Evolutionary conservation across 495 filamentous ascomycete genomes (phyloP), one percentile per base, ranked within the genome.

Genomic region (Tuber indicum): DNA sequence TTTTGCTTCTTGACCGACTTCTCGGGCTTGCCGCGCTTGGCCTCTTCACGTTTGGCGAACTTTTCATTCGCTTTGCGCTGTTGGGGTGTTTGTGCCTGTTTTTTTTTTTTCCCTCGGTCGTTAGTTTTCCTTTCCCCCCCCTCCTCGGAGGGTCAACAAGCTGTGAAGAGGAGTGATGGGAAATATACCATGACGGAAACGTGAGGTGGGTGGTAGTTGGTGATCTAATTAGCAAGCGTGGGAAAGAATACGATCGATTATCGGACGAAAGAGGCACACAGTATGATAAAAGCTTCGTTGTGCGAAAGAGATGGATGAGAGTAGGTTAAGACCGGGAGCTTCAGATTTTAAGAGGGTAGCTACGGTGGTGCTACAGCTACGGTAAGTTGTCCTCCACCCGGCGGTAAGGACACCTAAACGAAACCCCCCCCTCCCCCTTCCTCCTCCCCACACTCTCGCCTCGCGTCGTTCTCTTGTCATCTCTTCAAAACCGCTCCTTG

Each of bases 1-100:
- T 83, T 77, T 75, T 89, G 84, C 75, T 82, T 88, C 84, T 91
- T 89, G 87, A 94, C 94, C 77, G 90, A 82, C 36, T 88, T 87
- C 41, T 91, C 89, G 36, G 91, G 90, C 86, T 96, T 98, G 79
- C 96, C 96, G 78, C 91, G 90, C 84, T 93, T 94, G 39, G 88
- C 88, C 77, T 91, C 91, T 84, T 98, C 90, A 52, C 90, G 87
- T 83, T 92, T 92, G 58, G 90, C 91, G 85, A 92, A 99, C 80
- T 91, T 91, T 76, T 91, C 90, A 86, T 98, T 98, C 52, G 92
- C 92, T 82, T 89, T 90, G 79, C 94, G 92, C 87, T 98, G 96
- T 84, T 94, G 90, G 44, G 93, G 94, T 77, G 96, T 99, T 91
- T 99, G 96, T 43, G 92, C 92, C 58, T 66, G 58, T 17, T 32